These are phyloP conservation scores for Linum trigynum DNA, from an alignment of 345 rosid species.

Conservation along the genomic window DNA sequence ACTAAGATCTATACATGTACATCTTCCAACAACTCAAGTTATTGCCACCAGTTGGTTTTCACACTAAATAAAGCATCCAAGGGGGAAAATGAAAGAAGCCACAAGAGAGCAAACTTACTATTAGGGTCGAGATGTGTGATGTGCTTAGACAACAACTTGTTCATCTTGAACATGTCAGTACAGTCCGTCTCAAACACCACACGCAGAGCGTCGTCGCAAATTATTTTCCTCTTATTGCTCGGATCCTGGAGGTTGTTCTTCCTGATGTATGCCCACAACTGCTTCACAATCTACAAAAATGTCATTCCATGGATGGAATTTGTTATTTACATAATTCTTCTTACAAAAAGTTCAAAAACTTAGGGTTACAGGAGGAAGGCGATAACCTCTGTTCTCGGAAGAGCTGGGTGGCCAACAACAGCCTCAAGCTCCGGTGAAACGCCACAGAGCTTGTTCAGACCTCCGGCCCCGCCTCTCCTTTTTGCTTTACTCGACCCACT, in stretches of 20 bases:
- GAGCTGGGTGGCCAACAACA: conserved; percentile 28
- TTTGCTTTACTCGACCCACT: conserved; percentile 18
- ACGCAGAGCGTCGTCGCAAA: conserved; percentile 30
- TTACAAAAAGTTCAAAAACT: not conserved
- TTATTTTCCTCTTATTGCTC: conserved; percentile 29
- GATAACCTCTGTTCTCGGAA: conserved; percentile 31
- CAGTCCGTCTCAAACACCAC: conserved; percentile 31
- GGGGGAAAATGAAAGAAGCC: not conserved
- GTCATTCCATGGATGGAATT: not conserved
- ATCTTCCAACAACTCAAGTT: no score
- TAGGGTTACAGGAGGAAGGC: not conserved
- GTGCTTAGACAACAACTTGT: conserved; percentile 27
- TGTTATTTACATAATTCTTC: not conserved
- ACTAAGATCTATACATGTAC: no score
- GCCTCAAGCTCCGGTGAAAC: conserved; percentile 29
- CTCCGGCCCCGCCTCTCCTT: conserved; percentile 30
- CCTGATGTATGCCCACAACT: conserved; percentile 31
- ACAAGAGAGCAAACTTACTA: conserved; percentile 13
- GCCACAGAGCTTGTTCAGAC: conserved; percentile 29
- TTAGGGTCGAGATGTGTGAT: conserved; percentile 25
- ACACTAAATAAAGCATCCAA: not conserved
- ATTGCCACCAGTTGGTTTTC: no score
- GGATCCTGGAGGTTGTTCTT: conserved; percentile 34
- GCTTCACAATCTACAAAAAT: conserved; percentile 22
- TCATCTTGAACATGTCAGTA: conserved; percentile 37